Percentiles rank a stretch among this genome's conserved stretches.
Evolutionary conservation across 805 yeast species (phyloP).

Genomic region (Grigorovia humatica): DNA sequence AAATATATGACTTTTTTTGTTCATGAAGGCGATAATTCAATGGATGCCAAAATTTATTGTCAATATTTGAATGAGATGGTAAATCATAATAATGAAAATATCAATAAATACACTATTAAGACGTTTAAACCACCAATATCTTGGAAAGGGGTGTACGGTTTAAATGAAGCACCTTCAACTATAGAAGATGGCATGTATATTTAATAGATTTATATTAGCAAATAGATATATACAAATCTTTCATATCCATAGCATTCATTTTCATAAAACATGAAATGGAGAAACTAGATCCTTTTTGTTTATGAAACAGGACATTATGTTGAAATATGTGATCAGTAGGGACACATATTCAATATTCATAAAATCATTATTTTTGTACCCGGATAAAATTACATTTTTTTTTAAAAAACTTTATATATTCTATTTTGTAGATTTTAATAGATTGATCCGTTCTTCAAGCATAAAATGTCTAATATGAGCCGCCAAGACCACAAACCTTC

Average conservation of each 20-base stretch:
- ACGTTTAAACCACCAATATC: conserved; percentile 53
- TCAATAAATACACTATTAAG: conserved; percentile 11
- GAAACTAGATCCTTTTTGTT: too few species aligned
- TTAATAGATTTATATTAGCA: conserved; percentile 4
- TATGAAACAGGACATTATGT: too few species aligned
- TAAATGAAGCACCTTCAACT: conserved; percentile 51
- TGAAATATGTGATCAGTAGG: too few species aligned
- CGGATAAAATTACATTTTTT: too few species aligned
- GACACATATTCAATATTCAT: too few species aligned
- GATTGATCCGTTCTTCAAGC: too few species aligned
- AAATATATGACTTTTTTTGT: conserved; percentile 49
- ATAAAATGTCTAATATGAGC: too few species aligned
- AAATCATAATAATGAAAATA: conserved; percentile 6
- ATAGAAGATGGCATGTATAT: conserved; percentile 64
- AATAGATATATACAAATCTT: background rate
- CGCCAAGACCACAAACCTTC: too few species aligned
- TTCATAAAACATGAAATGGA: too few species aligned
- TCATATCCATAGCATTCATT: background rate
- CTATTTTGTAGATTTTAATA: too few species aligned
- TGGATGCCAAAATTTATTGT: conserved; percentile 42
- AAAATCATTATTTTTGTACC: too few species aligned
- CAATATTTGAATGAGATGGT: conserved; percentile 4
- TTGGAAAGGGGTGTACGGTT: conserved; percentile 83
- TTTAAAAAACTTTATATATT: too few species aligned
- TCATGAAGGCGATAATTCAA: conserved; percentile 83